Evolutionary conservation across 2,329 filamentous ascomycete species (phyloP).

Genomic region (Arthrobotrys entomopaga): DNA sequence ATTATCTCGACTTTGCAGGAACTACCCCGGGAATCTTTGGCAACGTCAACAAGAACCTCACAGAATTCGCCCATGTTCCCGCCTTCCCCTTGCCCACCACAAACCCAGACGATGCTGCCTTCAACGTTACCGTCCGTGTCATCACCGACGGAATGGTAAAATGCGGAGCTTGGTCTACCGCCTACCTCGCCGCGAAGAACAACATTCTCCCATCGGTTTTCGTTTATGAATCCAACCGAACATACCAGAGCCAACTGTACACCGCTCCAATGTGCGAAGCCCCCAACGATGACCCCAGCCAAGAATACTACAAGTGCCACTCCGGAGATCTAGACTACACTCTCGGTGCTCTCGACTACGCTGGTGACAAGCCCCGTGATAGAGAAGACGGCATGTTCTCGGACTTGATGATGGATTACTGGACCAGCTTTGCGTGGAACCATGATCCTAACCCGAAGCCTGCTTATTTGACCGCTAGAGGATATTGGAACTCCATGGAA

Average conservation of each 20-base stretch:
- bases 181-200: conserved; percentile 60
- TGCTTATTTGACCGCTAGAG: conserved; percentile 60
- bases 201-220: conserved; percentile 60
- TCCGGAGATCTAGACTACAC: conserved; percentile 63
- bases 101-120: conserved; percentile 56
- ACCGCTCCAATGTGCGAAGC: conserved; percentile 60
- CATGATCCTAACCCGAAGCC: conserved; percentile 60
- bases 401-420: conserved; percentile 61
- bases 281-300: conserved; percentile 57
- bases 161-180: conserved; percentile 61
- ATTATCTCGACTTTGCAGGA: conserved; percentile 56
- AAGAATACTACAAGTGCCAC: conserved; percentile 64
- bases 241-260: conserved; percentile 61
- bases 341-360: conserved; percentile 61
- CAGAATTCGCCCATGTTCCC: conserved; percentile 54
- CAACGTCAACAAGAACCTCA: conserved; percentile 53
- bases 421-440: conserved; percentile 61
- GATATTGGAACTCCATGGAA: conserved; percentile 59
- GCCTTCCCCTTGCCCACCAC: conserved; percentile 45
- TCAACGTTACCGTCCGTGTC: conserved; percentile 61
- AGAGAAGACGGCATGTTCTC: conserved; percentile 61
- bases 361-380: conserved; percentile 61
- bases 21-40: conserved; percentile 13
- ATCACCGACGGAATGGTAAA: conserved; percentile 60
- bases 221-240: conserved; percentile 63